A percentile compares a stretch with the other conserved stretches of the same genome.
These are phyloP conservation scores for Zygoascus tannicola DNA, from an alignment of 805 yeast genomes.

Conservation along the genomic window DNA sequence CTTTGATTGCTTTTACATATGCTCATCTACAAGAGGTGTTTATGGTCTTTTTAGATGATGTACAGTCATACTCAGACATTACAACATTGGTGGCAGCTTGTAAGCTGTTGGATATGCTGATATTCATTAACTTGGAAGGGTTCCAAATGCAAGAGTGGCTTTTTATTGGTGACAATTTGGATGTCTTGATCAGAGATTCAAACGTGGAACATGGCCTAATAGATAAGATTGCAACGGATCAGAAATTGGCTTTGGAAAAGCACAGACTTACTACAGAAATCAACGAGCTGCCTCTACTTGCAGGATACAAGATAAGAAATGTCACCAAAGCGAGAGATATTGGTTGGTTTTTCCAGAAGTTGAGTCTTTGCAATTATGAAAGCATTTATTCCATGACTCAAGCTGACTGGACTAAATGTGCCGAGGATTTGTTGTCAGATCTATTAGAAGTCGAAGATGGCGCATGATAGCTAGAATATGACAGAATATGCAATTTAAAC, in stretches of 20 bases:
- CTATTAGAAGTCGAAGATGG: too few species aligned
- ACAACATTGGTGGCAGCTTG: conserved; percentile 42
- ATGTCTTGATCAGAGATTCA: conserved; percentile 39
- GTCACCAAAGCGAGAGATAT: conserved; percentile 36
- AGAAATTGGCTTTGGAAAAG: conserved; percentile 15
- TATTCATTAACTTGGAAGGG: conserved; percentile 65
- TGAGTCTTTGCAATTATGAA: conserved; percentile 58
- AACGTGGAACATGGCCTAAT: conserved; percentile 33
- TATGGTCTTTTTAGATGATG: conserved; percentile 27
- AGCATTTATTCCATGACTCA: conserved; percentile 45
- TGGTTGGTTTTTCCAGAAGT: conserved; percentile 53
- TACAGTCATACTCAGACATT: conserved; percentile 2
- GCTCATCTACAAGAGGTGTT: conserved; percentile 52
- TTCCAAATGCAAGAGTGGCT: conserved; percentile 74
- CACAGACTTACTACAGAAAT: conserved; percentile 4
- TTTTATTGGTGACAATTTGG: conserved; percentile 61
- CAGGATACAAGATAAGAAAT: conserved; percentile 35
- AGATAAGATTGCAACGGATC: conserved; percentile 35
- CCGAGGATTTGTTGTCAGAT: conserved; percentile 51
- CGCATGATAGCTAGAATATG: too few species aligned
- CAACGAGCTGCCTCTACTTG: neutral
- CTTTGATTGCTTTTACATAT: conserved; percentile 60
- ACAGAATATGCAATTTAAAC: neutral
- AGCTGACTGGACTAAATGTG: conserved; percentile 39
- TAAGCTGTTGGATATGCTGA: conserved; percentile 67